phyloP scores from a whole-genome alignment of 306 rosid genomes.

The Fragaria iinumae region DNA sequence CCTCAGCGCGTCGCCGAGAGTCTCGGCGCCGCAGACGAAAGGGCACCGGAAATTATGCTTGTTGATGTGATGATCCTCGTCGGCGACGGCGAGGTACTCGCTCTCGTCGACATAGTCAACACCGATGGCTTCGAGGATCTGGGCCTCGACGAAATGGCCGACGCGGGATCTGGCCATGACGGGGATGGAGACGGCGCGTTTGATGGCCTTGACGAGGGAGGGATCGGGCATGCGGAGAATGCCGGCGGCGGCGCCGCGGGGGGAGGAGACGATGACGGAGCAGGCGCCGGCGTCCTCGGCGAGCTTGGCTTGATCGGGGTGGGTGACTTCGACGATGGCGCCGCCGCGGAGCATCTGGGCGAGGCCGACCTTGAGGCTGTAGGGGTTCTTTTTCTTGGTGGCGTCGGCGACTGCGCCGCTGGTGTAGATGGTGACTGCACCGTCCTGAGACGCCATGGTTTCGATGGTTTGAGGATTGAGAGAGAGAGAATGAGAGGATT shows the following conservation, averaged over 20 bases:
- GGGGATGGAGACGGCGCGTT: slow-evolving; percentile 53
- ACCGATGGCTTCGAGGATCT: slow-evolving; percentile 62
- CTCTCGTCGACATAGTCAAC: slow-evolving; percentile 74
- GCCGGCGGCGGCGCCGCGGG: background rate
- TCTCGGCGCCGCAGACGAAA: slow-evolving; percentile 53
- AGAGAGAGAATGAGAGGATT: background rate
- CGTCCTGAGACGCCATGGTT: slow-evolving; percentile 45
- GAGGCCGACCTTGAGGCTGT: slow-evolving; percentile 43
- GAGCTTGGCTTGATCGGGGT: slow-evolving; percentile 52
- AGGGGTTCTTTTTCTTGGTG: slow-evolving; percentile 28
- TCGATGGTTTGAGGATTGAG: background rate
- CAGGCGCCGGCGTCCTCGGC: slow-evolving; percentile 78
- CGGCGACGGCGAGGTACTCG: slow-evolving; percentile 51
- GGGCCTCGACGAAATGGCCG: slow-evolving; percentile 86
- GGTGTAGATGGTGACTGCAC: slow-evolving; percentile 49
- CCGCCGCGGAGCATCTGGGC: slow-evolving; percentile 64
- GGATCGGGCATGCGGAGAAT: slow-evolving; percentile 67
- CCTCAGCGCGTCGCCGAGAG: slow-evolving; percentile 64
- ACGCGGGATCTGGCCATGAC: slow-evolving; percentile 56
- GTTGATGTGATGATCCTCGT: slow-evolving; percentile 56
- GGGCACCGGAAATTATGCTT: slow-evolving; percentile 61
- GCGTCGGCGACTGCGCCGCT: slow-evolving; percentile 50
- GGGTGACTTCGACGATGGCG: slow-evolving; percentile 52
- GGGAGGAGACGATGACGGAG: slow-evolving; percentile 46
- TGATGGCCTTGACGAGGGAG: slow-evolving; percentile 49